These are phyloP conservation scores for Solanum appendiculatum DNA, from an alignment of 257 asterid genomes.

Conservation along the genomic window DNA sequence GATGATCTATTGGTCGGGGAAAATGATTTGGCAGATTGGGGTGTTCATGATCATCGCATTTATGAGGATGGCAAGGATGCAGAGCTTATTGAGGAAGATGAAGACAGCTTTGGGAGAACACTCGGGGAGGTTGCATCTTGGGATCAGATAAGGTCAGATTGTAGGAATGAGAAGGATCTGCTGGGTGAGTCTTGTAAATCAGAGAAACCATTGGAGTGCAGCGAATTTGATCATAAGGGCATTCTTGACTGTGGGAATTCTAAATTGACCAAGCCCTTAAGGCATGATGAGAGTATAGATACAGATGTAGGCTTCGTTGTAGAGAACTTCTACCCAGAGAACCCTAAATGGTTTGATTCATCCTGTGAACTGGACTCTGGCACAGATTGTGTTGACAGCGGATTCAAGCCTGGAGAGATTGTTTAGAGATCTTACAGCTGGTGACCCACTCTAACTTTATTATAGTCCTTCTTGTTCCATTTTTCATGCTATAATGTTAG, in stretches of 20 bases:
- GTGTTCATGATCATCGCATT: conserved; percentile 59
- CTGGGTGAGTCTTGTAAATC: conserved; percentile 70
- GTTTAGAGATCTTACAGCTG: conserved; percentile 47
- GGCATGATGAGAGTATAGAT: conserved; percentile 58
- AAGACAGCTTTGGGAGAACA: conserved; percentile 92
- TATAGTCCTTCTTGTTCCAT: conserved; percentile 20
- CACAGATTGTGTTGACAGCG: conserved; percentile 67
- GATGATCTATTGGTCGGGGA: conserved; percentile 86
- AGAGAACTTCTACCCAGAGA: conserved; percentile 76
- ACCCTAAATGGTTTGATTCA: conserved; percentile 95
- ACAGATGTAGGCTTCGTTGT: conserved; percentile 76
- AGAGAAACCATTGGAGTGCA: conserved; percentile 79
- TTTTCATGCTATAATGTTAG: conserved; percentile 23
- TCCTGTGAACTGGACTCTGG: conserved; percentile 77
- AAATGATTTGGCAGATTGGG: conserved; percentile 96
- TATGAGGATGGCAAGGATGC: conserved; percentile 76
- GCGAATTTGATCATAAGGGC: conserved; percentile 66
- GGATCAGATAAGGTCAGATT: conserved; percentile 71
- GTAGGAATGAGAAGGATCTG: conserved; percentile 61
- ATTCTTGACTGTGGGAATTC: conserved; percentile 45
- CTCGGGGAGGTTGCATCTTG: conserved; percentile 97
- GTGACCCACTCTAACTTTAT: conserved; percentile 49
- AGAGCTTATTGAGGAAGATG: conserved; percentile 87
- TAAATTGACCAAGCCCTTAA: conserved; percentile 24
- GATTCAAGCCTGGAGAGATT: conserved; percentile 69